Base-by-base conservation (phyloP, 2,329 filamentous ascomycete species). In the Cladophialophora carrionii region DNA sequence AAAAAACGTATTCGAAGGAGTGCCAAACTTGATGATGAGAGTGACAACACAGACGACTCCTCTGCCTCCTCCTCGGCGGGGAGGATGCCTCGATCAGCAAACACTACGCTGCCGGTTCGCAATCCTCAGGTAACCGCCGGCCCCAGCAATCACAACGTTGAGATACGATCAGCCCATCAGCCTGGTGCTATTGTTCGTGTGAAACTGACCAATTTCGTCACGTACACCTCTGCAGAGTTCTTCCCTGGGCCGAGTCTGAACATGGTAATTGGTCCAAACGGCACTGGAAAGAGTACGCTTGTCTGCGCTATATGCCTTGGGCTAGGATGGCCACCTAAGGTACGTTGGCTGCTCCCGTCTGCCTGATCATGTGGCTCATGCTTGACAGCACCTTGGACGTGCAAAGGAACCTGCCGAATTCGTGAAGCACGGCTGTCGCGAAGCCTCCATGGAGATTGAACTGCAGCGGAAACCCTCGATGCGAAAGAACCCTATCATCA, bases 191-290 rank as follows among this genome's bases (percentile, higher is more conserved):
- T 99, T 71, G 88, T 97, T 56, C 87, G 93, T 41, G 92, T 99
- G 55, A 89, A 87, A 71, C 84, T 98, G 52, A 85, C 84, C 56
- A 91, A 98, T 77, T 99, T 99, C 72, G 92, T 99, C 62, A 99
- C 95, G 0, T 99, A 99, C 78, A 92, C 91, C 57, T 87, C 89
- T 60, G 94, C 92, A 62, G 93, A 96, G 70, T 97, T 98, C 77
- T 87, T 89, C 64, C 92, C 92, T 12, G 95, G 95, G 0, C 94
- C 95, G 0, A 94, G 91, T 75, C 78, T 99, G 73, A 99, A 99
- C 76, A 98, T 99, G 94, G 89, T 99, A 60, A 96, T 99, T 71
- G 95, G 95, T 0, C 95, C 95, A n/a, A 99, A 99, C 73, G 95
- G 95, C 37, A 98, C 95, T 0, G 95, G 95, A 62, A 99, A 99